Evolutionary conservation across 2,329 filamentous ascomycete species (phyloP).

Genomic region (Xylariaceae sp.): DNA sequence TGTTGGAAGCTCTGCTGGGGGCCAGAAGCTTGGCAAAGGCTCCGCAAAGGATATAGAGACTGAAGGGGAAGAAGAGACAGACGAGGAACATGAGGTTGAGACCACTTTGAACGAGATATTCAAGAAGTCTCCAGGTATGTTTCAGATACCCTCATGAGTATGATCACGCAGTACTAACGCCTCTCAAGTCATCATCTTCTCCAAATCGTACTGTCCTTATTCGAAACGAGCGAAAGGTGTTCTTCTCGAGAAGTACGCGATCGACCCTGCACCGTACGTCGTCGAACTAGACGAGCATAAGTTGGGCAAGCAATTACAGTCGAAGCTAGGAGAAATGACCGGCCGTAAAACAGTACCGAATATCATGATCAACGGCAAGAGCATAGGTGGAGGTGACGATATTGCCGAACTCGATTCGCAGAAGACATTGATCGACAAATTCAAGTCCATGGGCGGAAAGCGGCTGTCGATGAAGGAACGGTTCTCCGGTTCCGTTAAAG

Average conservation of each 20-base stretch:
- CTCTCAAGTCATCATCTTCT: slow-evolving; percentile 81
- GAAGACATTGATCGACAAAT: slow-evolving; percentile 64
- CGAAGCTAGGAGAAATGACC: slow-evolving; percentile 66
- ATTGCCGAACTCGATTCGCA: slow-evolving; percentile 66
- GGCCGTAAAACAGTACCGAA: slow-evolving; percentile 87
- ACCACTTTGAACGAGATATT: slow-evolving; percentile 72
- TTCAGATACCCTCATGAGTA: neutral
- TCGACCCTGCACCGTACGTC: slow-evolving; percentile 77
- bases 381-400: slow-evolving; percentile 87
- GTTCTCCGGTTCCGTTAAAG: slow-evolving; percentile 10
- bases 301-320: slow-evolving; percentile 69
- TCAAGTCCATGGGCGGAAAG: slow-evolving; percentile 70
- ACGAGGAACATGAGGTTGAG: slow-evolving; percentile 48
- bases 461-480: slow-evolving; percentile 15
- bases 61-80: slow-evolving; percentile 25
- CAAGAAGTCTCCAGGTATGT: slow-evolving; percentile 76
- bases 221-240: slow-evolving; percentile 82
- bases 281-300: slow-evolving; percentile 86
- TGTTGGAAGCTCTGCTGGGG: slow-evolving; percentile 52
- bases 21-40: slow-evolving; percentile 36
- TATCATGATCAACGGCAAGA: slow-evolving; percentile 79
- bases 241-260: slow-evolving; percentile 77
- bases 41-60: slow-evolving; percentile 46
- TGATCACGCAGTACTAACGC: slow-evolving; percentile 8
- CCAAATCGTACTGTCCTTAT: slow-evolving; percentile 86